Base-by-base conservation (phyloP, 2,329 filamentous ascomycete genomes). In the Talaromyces sp. region DNA sequence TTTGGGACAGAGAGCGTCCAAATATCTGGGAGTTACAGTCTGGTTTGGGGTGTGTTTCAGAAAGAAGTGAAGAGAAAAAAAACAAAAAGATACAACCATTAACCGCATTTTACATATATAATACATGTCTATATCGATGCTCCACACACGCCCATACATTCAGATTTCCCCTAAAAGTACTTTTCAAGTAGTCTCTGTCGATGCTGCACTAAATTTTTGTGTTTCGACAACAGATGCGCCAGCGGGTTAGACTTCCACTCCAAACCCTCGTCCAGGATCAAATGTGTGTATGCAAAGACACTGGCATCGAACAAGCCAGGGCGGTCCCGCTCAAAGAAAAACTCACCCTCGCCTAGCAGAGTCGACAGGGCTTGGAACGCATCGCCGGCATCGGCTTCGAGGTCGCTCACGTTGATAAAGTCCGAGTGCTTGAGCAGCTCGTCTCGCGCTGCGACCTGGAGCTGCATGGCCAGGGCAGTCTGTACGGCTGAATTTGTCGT, bases 231-330 rank as follows among this genome's bases (percentile, higher is more conserved):
- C 56, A 84, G 76, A 59, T 82, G 80, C 14, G 74, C 79, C 56
- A 96, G 76, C 58, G 80, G 78, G 62, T 81, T 82, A 60, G 90
- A 85, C 61, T 78, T 79, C 89, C 90, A 93, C 1, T 76, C 79
- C 64, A 91, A 69, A 1, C 68, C 69, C 35, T 86, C 81, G 62
- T 89, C 86, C 56, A 96, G 76, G 57, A 98, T 79, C 56, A 96
- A 78, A 73, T 96, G 86, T 0, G 90, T 93, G 74, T 97, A 99
- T 3, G 91, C 87, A 76, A 97, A 98, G 2, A 98, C 85, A 58
- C 86, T 86, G 7, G 93, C 93, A 75, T 99, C 95, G 67, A 98
- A 93, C 26, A 93, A 70, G 0, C 87, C 86, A 0, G 93, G 91
- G 17, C 74, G 71, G 31, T 73, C 56, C 60, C 73, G 71, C 4